A percentile compares a stretch with the other conserved stretches of the same genome.
These are phyloP conservation scores for Actinomucor elegans DNA, from an alignment of 371 early-diverging fungal species.

Conservation along the genomic window DNA sequence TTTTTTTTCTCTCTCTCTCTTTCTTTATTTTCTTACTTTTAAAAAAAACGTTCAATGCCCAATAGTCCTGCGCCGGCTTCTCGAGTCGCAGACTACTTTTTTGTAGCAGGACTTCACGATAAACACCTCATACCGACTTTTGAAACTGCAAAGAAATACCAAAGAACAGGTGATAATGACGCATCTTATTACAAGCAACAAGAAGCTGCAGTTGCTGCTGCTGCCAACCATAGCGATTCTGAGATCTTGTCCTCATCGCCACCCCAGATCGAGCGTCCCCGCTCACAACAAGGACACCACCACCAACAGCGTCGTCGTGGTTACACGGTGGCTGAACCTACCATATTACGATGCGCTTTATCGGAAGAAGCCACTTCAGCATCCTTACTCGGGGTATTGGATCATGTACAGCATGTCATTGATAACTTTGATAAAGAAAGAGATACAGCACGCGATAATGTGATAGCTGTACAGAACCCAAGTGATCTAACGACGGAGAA, in stretches of 20 bases:
- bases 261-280: neutral
- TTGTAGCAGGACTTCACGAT: slow-evolving; percentile 49
- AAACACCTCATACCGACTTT: slow-evolving; percentile 33
- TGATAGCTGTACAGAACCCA: slow-evolving; percentile 56
- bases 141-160: slow-evolving; percentile 25
- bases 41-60: neutral
- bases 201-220: slow-evolving; percentile 20
- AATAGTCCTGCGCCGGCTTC: slow-evolving; percentile 13
- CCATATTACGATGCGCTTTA: slow-evolving; percentile 1
- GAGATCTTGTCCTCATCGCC: too few relatives aligned
- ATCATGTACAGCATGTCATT: slow-evolving; percentile 50
- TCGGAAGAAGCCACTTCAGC: slow-evolving; percentile 12
- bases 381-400: slow-evolving; percentile 34
- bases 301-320: neutral
- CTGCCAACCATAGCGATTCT: neutral
- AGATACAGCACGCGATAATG: slow-evolving; percentile 44
- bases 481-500: slow-evolving; percentile 45
- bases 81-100: slow-evolving; percentile 49
- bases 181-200: slow-evolving; percentile 35
- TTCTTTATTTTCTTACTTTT: neutral
- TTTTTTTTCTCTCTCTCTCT: neutral
- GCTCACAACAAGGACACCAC: neutral
- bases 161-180: slow-evolving; percentile 21
- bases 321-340: slow-evolving; percentile 4
- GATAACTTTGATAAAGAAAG: slow-evolving; percentile 52